Evolutionary conservation across 2,329 filamentous ascomycete genomes (phyloP).

Genomic region (Dryadomyces quercivorus): DNA sequence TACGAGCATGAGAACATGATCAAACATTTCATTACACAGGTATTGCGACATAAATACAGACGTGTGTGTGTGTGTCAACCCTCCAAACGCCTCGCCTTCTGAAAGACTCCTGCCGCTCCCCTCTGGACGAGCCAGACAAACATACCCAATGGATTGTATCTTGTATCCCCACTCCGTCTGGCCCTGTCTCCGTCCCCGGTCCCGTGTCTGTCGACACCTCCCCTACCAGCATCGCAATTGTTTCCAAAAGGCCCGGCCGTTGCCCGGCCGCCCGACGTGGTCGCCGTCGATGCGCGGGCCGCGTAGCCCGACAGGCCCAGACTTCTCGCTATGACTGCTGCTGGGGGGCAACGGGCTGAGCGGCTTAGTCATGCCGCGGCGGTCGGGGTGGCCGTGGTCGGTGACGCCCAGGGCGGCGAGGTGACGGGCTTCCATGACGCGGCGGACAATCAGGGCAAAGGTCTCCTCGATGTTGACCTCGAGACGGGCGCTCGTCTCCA

Average conservation of each 20-base stretch:
- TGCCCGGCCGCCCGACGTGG: slow-evolving; percentile 25
- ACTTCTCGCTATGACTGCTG: slow-evolving; percentile 10
- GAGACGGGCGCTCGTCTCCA: slow-evolving; percentile 76
- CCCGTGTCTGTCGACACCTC: neutral
- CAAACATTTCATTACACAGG: no score
- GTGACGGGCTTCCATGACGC: slow-evolving; percentile 45
- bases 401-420: slow-evolving; percentile 35
- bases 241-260: slow-evolving; percentile 39
- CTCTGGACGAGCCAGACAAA: neutral
- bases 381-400: slow-evolving; percentile 28
- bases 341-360: slow-evolving; percentile 37
- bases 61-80: neutral
- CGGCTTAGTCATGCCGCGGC: slow-evolving; percentile 44
- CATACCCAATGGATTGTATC: neutral
- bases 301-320: slow-evolving; percentile 22
- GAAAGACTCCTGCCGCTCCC: neutral
- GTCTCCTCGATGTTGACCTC: slow-evolving; percentile 87
- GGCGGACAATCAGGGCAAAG: slow-evolving; percentile 57
- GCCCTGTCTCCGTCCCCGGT: neutral
- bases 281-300: slow-evolving; percentile 31
- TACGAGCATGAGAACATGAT: no score
- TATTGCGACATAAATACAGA: no score
- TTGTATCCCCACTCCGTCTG: neutral
- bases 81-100: neutral
- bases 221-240: slow-evolving; percentile 41